phyloP scores from a whole-genome alignment of 116 monocot genomes.

The Dioscorea cayenensis region DNA sequence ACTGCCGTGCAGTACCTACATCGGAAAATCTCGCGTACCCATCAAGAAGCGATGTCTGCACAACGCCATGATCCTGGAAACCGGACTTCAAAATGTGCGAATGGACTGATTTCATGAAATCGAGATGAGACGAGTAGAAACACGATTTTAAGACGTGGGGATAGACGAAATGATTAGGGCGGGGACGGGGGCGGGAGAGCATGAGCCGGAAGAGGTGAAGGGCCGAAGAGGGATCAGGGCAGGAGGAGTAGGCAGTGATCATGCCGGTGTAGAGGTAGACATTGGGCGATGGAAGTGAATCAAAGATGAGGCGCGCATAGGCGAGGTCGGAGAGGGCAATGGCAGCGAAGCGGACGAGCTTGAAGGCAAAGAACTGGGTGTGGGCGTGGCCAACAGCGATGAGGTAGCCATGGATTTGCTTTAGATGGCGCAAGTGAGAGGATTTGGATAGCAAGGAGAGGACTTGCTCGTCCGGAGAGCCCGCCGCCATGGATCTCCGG shows the following conservation, averaged over 20 bases:
- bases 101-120: conserved; percentile 37
- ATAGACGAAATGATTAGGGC: conserved; percentile 85
- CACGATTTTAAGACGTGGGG: conserved; percentile 68
- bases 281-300: conserved; percentile 52
- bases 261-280: conserved; percentile 89
- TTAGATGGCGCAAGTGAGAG: conserved; percentile 35
- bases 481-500: background rate
- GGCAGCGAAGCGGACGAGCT: conserved; percentile 64
- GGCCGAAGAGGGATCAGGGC: conserved; percentile 27
- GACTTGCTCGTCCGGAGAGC: conserved; percentile 25
- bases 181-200: conserved; percentile 32
- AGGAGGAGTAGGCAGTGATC: conserved; percentile 69
- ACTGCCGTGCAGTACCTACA: conserved; percentile 28
- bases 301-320: conserved; percentile 77
- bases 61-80: conserved; percentile 34
- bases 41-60: conserved; percentile 71
- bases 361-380: conserved; percentile 68
- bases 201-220: conserved; percentile 49
- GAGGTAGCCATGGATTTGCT: conserved; percentile 78
- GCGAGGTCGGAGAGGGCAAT: conserved; percentile 54
- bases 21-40: conserved; percentile 57
- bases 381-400: conserved; percentile 45
- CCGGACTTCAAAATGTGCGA: conserved; percentile 37
- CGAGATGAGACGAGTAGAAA: background rate
- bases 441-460: conserved; percentile 35